Evolutionary conservation across 2,329 filamentous ascomycete genomes (phyloP), one percentile per base, ranked within the genome.

Genomic region (Parafenestella ontariensis): DNA sequence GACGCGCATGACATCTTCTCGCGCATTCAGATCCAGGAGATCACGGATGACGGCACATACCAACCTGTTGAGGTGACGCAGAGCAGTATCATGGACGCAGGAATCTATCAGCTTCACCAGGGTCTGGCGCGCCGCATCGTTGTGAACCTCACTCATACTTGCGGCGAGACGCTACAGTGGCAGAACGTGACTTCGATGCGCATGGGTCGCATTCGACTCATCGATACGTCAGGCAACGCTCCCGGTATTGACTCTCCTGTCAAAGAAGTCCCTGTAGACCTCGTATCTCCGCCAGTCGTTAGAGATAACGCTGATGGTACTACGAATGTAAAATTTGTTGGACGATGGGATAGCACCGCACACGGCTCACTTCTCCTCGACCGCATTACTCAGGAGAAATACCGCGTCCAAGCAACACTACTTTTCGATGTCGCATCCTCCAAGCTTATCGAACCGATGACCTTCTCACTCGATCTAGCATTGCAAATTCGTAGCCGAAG

Each of bases 261-360:
- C 15, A 85, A 88, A 0, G 89, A 96, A 58, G 87, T 99, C 3
- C 77, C 87, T 0, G 79, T 99, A 33, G 91, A 91, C 69, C 82
- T 96, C 41, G 83, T 92, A 3, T 86, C 89, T 28, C 87, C 89
- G 43, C 94, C 95, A 0, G 83, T 87, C 51, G 89, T 96, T 61
- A 90, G 89, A 59, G 87, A 90, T 53, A 96, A 97, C 70, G 87
- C 91, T 21, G 96, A 98, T 72, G 95, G 95, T 33, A 97, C 93
- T 0, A 89, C 88, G 31, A 92, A 89, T 72, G 88, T 97, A 33
- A 93, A 89, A 1, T 82, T 98, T 39, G 84, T 89, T n/a, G 92
- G 90, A 0, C 93, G 98, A 70, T 99, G 95, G 95, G 95, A 99
- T 72, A 97, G 94, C 0, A 96, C 92, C 68, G 82, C 95, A 62